phyloP scores from a whole-genome alignment of 2,329 filamentous ascomycete species.

The Microsporum ferrugineum region DNA sequence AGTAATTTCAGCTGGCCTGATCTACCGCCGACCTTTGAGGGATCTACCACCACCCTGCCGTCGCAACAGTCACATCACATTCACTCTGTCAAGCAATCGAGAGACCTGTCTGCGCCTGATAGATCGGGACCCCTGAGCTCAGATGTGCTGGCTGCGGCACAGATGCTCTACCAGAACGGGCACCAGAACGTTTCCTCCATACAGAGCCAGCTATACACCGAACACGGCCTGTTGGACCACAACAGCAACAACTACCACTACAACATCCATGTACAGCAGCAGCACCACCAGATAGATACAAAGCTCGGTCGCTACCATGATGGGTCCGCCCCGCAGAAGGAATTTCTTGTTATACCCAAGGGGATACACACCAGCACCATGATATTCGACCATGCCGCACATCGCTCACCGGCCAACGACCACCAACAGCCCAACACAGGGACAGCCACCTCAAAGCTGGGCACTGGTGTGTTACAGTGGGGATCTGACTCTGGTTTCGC shows the following conservation, averaged over 20 bases:
- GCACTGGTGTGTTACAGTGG: conserved; percentile 44
- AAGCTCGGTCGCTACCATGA: neutral
- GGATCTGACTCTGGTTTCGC: conserved; percentile 58
- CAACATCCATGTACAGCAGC: neutral
- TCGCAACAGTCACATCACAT: conserved; percentile 29
- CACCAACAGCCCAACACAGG: conserved; percentile 15
- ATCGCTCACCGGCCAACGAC: conserved; percentile 24
- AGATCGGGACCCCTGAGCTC: conserved; percentile 21
- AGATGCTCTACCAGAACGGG: conserved; percentile 36
- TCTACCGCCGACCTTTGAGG: conserved; percentile 54
- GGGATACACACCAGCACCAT: conserved; percentile 30
- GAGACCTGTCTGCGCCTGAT: conserved; percentile 5
- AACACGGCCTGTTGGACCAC: conserved; percentile 10
- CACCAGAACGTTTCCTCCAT: conserved; percentile 22
- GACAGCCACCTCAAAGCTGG: neutral
- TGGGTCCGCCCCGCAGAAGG: neutral
- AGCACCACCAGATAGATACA: neutral
- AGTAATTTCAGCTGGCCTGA: conserved; percentile 34
- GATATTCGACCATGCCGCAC: conserved; percentile 26
- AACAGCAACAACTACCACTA: neutral
- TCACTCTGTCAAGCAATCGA: neutral
- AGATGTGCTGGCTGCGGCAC: conserved; percentile 49
- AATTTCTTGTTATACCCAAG: conserved; percentile 2
- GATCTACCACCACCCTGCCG: conserved; percentile 53
- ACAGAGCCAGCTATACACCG: conserved; percentile 19